Conservation (phyloP, 306 rosid genomes). For the Luffa aegyptiaca region DNA sequence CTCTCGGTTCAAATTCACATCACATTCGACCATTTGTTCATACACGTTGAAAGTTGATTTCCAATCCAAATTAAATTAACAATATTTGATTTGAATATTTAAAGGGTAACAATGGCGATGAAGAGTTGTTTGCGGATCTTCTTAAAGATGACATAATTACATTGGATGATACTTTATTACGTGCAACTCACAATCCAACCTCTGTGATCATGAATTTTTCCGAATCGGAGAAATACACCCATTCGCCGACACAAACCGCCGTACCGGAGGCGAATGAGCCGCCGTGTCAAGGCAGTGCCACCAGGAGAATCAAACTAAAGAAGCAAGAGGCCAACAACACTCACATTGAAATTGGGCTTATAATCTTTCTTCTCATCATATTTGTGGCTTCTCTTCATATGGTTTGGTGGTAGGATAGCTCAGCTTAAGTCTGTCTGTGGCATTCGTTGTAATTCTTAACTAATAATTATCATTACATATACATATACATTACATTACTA, state of each 20-base stretch:
- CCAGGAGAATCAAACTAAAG: slow-evolving; percentile 36
- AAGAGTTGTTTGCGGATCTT: slow-evolving; percentile 70
- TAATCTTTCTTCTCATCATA: background rate
- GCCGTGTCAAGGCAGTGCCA: slow-evolving; percentile 56
- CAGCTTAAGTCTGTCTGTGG: background rate
- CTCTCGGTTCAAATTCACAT: too few relatives aligned
- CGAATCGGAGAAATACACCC: slow-evolving; percentile 21
- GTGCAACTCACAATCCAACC: background rate
- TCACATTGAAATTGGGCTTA: background rate
- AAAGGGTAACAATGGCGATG: slow-evolving; percentile 49
- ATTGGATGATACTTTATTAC: slow-evolving; percentile 41
- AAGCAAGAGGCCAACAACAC: background rate
- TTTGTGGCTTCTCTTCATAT: background rate
- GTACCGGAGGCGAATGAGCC: background rate
- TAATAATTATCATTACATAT: background rate
- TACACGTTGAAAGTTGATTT: too few relatives aligned
- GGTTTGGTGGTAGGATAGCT: background rate
- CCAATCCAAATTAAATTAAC: background rate
- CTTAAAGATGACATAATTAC: slow-evolving; percentile 73
- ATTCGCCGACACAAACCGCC: slow-evolving; percentile 6
- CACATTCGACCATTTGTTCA: too few relatives aligned
- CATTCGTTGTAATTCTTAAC: background rate
- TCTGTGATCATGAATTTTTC: background rate
- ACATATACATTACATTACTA: background rate
- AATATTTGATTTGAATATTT: background rate